Base-by-base conservation (phyloP, 108 stramenopile species). In the Cyclotella cryptica region DNA sequence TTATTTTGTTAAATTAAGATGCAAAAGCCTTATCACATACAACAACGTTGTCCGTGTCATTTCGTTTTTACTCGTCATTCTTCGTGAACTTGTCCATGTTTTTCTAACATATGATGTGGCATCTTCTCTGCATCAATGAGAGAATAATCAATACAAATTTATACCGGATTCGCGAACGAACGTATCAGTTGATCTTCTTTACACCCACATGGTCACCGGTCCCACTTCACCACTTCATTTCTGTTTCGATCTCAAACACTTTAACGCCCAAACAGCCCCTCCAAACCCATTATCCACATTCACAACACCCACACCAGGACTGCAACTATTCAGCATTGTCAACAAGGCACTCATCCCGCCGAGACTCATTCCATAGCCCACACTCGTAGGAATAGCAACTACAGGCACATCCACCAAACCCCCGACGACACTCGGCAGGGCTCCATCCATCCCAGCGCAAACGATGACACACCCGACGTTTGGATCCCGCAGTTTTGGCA, bases 201-300 rank as follows among this genome's bases (percentile, higher is more conserved):
- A 35, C 35, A 35, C 35, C 35, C 35, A 35, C 35, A 6, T 6
- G 35, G 35, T 35, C 35, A 35, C 35, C 35, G 2, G 2, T 35
- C 35, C 2, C 35, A 5, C 6, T 6, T 35, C 35, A 5, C 35
- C 35, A 55, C 19, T 43, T 68, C 28, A 62, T 44, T 66, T 14
- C 45, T 67, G 64, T 44, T 69, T 66, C 1, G 78, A 67, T 44
- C 58, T 66, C 44, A 85, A 44, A 63, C 86, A 91, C 72, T 98
- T 99, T 61, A 93, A 90, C 8, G 96, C 98, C 69, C 93, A 83
- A 0, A 93, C 96, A 10, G 98, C 98, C 13, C 94, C 98, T 21
- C 97, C 97, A 71, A 98, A 97, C 24, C 98, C 98, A 82, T 98
- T 98, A 78, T 98, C 98, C 53, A 98, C 96, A 72, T 98, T 98